Percentiles rank a stretch among this genome's conserved stretches.
phyloP scores from a whole-genome alignment of 805 yeast species.

The Vanderwaltozyma yarrowii region DNA sequence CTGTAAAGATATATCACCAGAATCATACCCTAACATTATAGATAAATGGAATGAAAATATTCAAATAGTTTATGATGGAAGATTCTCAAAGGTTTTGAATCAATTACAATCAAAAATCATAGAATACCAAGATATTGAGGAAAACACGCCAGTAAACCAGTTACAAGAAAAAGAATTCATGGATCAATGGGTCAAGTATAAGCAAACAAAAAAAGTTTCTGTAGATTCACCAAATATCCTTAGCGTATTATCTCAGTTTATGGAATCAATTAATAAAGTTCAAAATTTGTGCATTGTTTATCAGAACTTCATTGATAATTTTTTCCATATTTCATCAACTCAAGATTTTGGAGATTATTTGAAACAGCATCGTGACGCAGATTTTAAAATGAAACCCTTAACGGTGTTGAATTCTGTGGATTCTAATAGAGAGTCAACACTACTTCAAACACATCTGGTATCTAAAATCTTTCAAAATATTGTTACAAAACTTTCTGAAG shows the following conservation, averaged over 20 bases:
- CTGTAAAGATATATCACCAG: slow-evolving; percentile 45
- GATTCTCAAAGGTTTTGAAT: background rate
- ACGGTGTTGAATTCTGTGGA: slow-evolving; percentile 32
- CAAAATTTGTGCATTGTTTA: slow-evolving; percentile 30
- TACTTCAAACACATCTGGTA: slow-evolving; percentile 36
- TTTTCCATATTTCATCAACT: slow-evolving; percentile 37
- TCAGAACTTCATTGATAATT: slow-evolving; percentile 37
- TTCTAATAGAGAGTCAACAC: slow-evolving; percentile 38
- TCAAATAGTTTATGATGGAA: slow-evolving; percentile 5
- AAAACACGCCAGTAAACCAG: slow-evolving; percentile 5
- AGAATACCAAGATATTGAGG: slow-evolving; percentile 2
- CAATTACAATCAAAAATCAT: background rate
- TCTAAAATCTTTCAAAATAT: slow-evolving; percentile 35
- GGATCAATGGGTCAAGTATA: slow-evolving; percentile 13
- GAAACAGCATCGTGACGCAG: slow-evolving; percentile 19
- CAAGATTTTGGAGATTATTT: slow-evolving; percentile 36
- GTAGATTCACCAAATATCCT: slow-evolving; percentile 5
- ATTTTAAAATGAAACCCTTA: slow-evolving; percentile 17
- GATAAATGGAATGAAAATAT: slow-evolving; percentile 32
- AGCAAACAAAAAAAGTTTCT: slow-evolving; percentile 7
- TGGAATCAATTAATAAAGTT: slow-evolving; percentile 10
- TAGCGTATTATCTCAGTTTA: slow-evolving; percentile 5
- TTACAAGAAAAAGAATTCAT: slow-evolving; percentile 6
- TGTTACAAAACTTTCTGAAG: slow-evolving; percentile 9
- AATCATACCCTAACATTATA: slow-evolving; percentile 36